Evolutionary conservation across 345 rosid genomes (phyloP).

Genomic region (Psidium guajava): DNA sequence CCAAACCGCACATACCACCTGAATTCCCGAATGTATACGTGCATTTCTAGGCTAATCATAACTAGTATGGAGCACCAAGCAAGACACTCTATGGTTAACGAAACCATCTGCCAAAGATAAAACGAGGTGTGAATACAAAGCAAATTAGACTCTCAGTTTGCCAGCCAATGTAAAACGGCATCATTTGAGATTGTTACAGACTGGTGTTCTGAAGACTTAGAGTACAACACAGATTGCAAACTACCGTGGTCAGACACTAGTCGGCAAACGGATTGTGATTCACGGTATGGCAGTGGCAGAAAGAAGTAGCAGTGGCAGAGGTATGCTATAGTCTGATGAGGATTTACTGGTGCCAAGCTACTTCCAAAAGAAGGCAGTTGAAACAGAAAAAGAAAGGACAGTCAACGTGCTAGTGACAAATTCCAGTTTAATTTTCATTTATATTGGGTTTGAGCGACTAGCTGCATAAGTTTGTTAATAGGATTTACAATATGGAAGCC

Average conservation of each 20-base stretch:
- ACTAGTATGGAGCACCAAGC: slow-evolving; percentile 80
- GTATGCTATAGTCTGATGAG: background rate
- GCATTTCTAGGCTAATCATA: slow-evolving; percentile 59
- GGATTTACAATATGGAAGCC: background rate
- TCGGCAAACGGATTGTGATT: background rate
- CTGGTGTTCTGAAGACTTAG: background rate
- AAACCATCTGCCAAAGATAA: slow-evolving; percentile 31
- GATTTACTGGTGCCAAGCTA: background rate
- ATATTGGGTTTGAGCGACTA: background rate
- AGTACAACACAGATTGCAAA: background rate
- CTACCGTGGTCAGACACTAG: background rate
- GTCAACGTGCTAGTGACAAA: background rate
- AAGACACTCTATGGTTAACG: slow-evolving; percentile 52
- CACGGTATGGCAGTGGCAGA: background rate
- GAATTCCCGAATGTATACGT: slow-evolving; percentile 51
- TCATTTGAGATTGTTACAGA: background rate
- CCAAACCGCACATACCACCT: slow-evolving; percentile 89
- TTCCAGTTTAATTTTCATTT: background rate
- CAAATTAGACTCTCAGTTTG: background rate
- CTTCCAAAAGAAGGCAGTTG: background rate
- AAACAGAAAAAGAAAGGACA: background rate
- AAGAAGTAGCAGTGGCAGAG: too few relatives aligned
- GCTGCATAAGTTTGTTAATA: background rate
- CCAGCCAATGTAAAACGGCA: background rate
- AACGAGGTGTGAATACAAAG: background rate